Evolutionary conservation across 192 early-diverging fungal genomes (phyloP), one percentile per base, ranked within the genome.

Genomic region (Backusella westeae): DNA sequence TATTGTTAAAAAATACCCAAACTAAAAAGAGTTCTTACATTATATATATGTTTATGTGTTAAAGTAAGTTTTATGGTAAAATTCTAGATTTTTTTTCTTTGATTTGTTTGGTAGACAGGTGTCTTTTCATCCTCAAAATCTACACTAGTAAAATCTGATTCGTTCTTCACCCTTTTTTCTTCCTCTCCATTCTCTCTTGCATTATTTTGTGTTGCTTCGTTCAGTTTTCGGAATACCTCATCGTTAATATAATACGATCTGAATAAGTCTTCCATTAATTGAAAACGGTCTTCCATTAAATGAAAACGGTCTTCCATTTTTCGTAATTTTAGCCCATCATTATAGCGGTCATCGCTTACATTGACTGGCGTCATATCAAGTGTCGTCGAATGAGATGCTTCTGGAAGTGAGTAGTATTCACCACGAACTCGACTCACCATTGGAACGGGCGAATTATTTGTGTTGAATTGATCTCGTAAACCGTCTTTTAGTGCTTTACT

Each of bases 221-320:
- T 53, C n/a, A 68, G 21, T 34, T 68, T 8, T 10, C n/a, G 32
- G 8, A 68, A 75, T 17, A 75, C 42, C 42, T 75, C 74, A 34
- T 67, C 66, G 21, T 75, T 44, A 21, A 75, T 46, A 75, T 75
- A 75, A 42, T 75, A 75, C 9, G 74, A 44, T 41, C 53, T 68
- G 29, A 75, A 75, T 10, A 75, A 12, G 5, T 34, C 17, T 75
- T 75, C 74, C 65, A 75, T 29, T 46, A 67, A 21, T 34, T 75
- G 74, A 26, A 75, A 53, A 17, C 65, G 2, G 23, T 34, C 17
- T 75, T 75, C 74, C 65, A 75, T 29, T 46, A 67, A n/a, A n/a
- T 75, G 74, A 26, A 75, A 56, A 17, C 65, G 3, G 26, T 34
- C 17, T 69, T 75, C 74, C 65, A 75, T 29, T 46, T 75, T 42